Evolutionary conservation across 768 basidiomycete species (phyloP).

Genomic region (Psilocybe azurescens): DNA sequence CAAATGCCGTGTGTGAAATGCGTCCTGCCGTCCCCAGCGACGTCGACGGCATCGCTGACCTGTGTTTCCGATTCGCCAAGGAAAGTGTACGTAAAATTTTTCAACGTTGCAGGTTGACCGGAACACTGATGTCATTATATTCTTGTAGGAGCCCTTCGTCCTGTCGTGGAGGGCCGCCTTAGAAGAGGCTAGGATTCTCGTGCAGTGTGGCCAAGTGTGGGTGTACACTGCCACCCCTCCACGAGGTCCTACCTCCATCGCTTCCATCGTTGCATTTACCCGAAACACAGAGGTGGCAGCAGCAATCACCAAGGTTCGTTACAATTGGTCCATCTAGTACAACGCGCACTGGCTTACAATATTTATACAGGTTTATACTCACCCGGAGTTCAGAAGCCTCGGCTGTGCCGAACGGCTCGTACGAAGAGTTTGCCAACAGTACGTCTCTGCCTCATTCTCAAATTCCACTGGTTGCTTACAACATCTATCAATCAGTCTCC

Average conservation of each 20-base stretch:
- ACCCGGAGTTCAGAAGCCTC: constrained; percentile 50
- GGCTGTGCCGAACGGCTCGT: constrained; percentile 70
- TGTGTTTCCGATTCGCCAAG: constrained; percentile 61
- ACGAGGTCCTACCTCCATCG: constrained; percentile 40
- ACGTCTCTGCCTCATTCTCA: constrained; percentile 27
- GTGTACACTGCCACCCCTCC: constrained; percentile 45
- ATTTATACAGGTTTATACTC: constrained; percentile 55
- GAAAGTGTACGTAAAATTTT: constrained; percentile 53
- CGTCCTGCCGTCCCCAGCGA: constrained; percentile 50
- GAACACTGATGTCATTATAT: constrained; percentile 7
- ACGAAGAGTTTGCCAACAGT: constrained; percentile 60
- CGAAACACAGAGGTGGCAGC: constrained; percentile 61
- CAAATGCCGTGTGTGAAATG: constrained; percentile 34
- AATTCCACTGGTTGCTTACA: not conserved
- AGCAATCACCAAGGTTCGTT: constrained; percentile 61
- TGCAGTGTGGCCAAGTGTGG: constrained; percentile 58
- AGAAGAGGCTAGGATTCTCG: constrained; percentile 55
- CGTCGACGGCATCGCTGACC: constrained; percentile 41
- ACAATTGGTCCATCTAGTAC: not conserved
- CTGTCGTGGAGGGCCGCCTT: constrained; percentile 47
- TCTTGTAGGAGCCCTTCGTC: constrained; percentile 57
- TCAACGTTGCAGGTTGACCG: not conserved
- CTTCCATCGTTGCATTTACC: constrained; percentile 73
- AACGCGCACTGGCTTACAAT: not conserved
- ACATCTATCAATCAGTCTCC: constrained; percentile 27